Evolutionary conservation across 2,329 filamentous ascomycete species (phyloP).

Genomic region (Didymella sp.): DNA sequence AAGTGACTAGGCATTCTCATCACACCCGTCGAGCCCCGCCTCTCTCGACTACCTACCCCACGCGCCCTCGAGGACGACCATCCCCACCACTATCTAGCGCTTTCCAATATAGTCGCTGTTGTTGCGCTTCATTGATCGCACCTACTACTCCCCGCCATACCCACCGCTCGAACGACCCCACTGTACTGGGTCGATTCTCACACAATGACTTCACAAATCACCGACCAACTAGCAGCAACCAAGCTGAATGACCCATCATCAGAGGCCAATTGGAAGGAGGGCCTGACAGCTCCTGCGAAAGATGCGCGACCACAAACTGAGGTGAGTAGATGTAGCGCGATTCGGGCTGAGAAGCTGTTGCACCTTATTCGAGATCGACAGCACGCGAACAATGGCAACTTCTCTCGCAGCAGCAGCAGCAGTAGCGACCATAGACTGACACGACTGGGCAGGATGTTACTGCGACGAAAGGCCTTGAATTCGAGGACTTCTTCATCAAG

Average conservation of each 20-base stretch:
- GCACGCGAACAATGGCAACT: neutral
- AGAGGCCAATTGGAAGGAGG: constrained; percentile 75
- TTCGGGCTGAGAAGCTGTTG: neutral
- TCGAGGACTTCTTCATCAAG: constrained; percentile 96
- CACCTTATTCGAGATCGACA: neutral
- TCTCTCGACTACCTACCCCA: constrained; percentile 21
- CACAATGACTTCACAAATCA: constrained; percentile 59
- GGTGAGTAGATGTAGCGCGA: constrained; percentile 54
- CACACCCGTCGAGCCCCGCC: constrained; percentile 25
- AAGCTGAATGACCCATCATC: constrained; percentile 59
- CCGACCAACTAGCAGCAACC: constrained; percentile 64
- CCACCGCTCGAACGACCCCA: constrained; percentile 20
- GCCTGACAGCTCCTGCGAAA: constrained; percentile 73
- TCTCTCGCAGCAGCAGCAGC: neutral
- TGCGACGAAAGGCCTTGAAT: constrained; percentile 95
- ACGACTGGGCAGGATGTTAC: constrained; percentile 81
- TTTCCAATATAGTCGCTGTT: constrained; percentile 26
- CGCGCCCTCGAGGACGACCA: constrained; percentile 20
- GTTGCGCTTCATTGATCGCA: constrained; percentile 27
- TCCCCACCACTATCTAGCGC: constrained; percentile 28
- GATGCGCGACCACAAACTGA: constrained; percentile 83
- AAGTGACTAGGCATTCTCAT: constrained; percentile 24
- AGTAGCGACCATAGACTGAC: too few relatives aligned
- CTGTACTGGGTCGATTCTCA: constrained; percentile 35
- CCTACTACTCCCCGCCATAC: constrained; percentile 14